A percentile compares a stretch with the other conserved stretches of the same genome.
Evolutionary conservation across 2,329 filamentous ascomycete species (phyloP).

Genomic region (Fusarium albosuccineum): DNA sequence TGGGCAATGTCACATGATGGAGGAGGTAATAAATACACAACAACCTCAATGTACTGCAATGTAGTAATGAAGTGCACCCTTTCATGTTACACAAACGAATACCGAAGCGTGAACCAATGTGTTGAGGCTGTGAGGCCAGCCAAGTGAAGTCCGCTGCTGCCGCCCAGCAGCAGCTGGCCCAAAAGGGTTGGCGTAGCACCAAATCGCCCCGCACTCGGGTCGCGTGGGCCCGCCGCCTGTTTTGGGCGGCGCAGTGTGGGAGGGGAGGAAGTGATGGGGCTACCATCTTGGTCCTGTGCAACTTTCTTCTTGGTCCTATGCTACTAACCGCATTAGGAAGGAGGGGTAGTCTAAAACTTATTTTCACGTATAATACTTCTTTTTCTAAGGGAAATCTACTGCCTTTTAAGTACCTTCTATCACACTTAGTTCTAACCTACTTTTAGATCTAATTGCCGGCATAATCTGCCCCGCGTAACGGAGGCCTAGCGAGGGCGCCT

Average conservation of each 20-base stretch:
- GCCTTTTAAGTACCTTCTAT: too few species aligned
- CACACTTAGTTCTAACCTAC: too few species aligned
- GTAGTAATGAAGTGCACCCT: slow-evolving; percentile 24
- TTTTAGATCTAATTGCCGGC: too few species aligned
- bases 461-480: too few species aligned
- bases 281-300: too few species aligned
- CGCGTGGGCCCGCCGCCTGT: slow-evolving; percentile 9
- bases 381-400: too few species aligned
- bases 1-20: slow-evolving; percentile 21
- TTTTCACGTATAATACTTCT: too few species aligned
- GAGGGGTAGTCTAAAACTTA: too few species aligned
- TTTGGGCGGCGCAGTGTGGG: slow-evolving; percentile 7
- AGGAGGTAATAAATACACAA: slow-evolving; percentile 13
- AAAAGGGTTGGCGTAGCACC: slow-evolving; percentile 29
- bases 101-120: slow-evolving; percentile 1
- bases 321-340: too few species aligned
- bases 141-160: slow-evolving; percentile 29
- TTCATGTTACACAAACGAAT: slow-evolving; percentile 12
- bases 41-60: slow-evolving; percentile 14
- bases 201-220: slow-evolving; percentile 30
- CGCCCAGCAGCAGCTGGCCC: slow-evolving; percentile 26
- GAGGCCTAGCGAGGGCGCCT: too few species aligned
- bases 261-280: slow-evolving; percentile 16
- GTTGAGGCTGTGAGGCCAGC: slow-evolving; percentile 29
- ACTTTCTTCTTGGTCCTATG: too few species aligned